These are phyloP conservation scores for Ustilago lituana DNA, from an alignment of 1,284 basidiomycete genomes.

Conservation along the genomic window DNA sequence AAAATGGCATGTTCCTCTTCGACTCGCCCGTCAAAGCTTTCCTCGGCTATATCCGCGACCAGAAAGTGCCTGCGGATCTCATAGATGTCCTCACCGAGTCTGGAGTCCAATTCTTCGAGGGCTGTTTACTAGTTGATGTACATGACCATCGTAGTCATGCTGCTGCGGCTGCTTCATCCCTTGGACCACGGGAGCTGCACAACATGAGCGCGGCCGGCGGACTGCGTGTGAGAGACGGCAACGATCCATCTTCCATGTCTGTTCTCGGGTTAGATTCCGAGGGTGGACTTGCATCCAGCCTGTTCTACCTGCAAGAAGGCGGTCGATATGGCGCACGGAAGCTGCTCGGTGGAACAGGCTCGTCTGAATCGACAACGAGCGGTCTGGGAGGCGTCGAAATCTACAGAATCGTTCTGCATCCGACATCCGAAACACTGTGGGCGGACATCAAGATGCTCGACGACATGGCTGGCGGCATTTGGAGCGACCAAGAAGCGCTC, in stretches of 20 bases:
- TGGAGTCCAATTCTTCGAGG: slow-evolving; percentile 62
- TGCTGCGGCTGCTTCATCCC: slow-evolving; percentile 8
- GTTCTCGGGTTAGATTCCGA: slow-evolving; percentile 3
- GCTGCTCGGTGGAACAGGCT: slow-evolving; percentile 17
- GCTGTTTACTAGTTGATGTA: slow-evolving; percentile 62
- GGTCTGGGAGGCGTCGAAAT: slow-evolving; percentile 53
- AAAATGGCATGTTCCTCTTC: slow-evolving; percentile 62
- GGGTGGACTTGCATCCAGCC: slow-evolving; percentile 26
- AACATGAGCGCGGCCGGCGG: slow-evolving; percentile 13
- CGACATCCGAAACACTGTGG: slow-evolving; percentile 61
- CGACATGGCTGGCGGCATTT: slow-evolving; percentile 50
- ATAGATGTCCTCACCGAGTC: slow-evolving; percentile 60
- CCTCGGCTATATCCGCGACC: slow-evolving; percentile 58
- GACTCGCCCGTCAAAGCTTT: slow-evolving; percentile 63
- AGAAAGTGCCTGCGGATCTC: slow-evolving; percentile 59
- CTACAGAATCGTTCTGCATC: slow-evolving; percentile 62
- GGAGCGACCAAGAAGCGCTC: slow-evolving; percentile 63
- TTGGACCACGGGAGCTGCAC: slow-evolving; percentile 30
- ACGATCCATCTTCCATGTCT: neutral
- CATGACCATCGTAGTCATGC: slow-evolving; percentile 61
- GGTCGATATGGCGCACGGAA: slow-evolving; percentile 47
- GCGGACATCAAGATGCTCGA: slow-evolving; percentile 61
- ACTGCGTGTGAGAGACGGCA: no score
- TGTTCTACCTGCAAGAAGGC: slow-evolving; percentile 56
- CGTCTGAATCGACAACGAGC: slow-evolving; percentile 19